Evolutionary conservation across 495 filamentous ascomycete genomes (phyloP), one percentile per base, ranked within the genome.

Genomic region (Annulohypoxylon moriforme): DNA sequence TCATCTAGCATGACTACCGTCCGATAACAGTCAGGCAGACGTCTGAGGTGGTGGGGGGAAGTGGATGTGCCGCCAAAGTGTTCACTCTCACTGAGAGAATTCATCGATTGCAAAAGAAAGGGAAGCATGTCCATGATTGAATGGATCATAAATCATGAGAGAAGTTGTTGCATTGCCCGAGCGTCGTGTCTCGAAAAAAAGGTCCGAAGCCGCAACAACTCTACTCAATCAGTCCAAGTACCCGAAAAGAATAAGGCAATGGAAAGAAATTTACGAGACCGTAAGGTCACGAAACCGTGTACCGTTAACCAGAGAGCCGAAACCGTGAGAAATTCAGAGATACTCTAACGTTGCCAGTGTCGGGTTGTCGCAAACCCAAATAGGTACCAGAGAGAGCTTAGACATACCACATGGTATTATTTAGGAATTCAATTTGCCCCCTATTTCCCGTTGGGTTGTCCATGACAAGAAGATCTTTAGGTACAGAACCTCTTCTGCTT

Each of bases 341-440:
- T 9, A 29, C n/a, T 6, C 24, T 25, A 9, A 24, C 7, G 16
- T 24, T 27, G 13, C n/a, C 29, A 34, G 10, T n/a, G 1, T 34
- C 24, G 47, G 16, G 31, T 46, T 40, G 50, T 1, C 3, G 29
- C 11, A 18, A 14, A 24, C 27, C 3, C 3, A 3, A 16, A n/a
- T 14, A 47, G 36, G 49, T 16, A 25, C 24, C 3, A 1, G 40
- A 16, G 20, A 44, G 33, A 40, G 9, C 5, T 67, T 72, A 80
- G 60, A 80, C 73, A 52, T 75, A 80, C 78, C 78, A 80, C 78
- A 80, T 80, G 9, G 76, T 80, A 24, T 50, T 74, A 13, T 75
- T 72, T 27, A 77, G 69, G 56, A 77, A 78, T 1, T 9, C 13
- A 24, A 73, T n/a, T n/a, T n/a, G n/a, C n/a, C n/a, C n/a, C n/a